These are phyloP conservation scores for Trypanosoma conorhini DNA, from an alignment of 208 protist genomes.

Conservation along the genomic window DNA sequence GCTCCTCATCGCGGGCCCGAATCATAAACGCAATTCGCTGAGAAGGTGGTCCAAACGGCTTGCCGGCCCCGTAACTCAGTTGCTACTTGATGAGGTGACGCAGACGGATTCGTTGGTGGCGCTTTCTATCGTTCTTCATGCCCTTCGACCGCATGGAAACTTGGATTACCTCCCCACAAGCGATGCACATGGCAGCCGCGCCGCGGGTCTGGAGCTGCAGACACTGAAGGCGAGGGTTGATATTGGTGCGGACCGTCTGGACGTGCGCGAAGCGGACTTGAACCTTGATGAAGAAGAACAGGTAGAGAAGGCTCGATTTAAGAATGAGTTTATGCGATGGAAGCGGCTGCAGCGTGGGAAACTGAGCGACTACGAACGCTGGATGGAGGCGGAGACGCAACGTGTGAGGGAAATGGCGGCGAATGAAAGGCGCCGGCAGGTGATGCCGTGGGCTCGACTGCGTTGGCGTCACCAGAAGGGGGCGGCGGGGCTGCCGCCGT, in stretches of 20 bases:
- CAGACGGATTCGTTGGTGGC: constrained; percentile 61
- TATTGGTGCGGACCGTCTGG: constrained; percentile 76
- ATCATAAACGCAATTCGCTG: constrained; percentile 82
- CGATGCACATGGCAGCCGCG: constrained; percentile 28
- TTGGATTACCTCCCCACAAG: constrained; percentile 84
- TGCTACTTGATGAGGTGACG: constrained; percentile 65
- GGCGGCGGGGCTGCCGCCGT: constrained; percentile 54
- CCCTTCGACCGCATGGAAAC: constrained; percentile 66
- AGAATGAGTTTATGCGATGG: constrained; percentile 77
- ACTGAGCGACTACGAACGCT: constrained; percentile 75
- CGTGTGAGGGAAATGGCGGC: constrained; percentile 58
- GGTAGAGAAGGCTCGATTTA: constrained; percentile 39
- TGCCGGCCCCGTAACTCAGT: constrained; percentile 46
- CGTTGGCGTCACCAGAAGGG: constrained; percentile 11
- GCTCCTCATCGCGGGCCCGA: constrained; percentile 81
- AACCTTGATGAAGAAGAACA: constrained; percentile 87
- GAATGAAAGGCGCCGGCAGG: constrained; percentile 34
- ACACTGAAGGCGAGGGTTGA: constrained; percentile 49
- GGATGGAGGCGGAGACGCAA: constrained; percentile 78
- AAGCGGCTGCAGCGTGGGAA: constrained; percentile 44
- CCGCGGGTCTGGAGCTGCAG: constrained; percentile 50
- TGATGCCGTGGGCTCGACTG: constrained; percentile 46
- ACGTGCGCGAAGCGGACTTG: constrained; percentile 45
- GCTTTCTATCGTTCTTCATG: constrained; percentile 71
- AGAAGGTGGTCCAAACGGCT: constrained; percentile 46